These are phyloP conservation scores for Obelidium mucronatum DNA, from an alignment of 192 early-diverging fungal species.

Conservation along the genomic window DNA sequence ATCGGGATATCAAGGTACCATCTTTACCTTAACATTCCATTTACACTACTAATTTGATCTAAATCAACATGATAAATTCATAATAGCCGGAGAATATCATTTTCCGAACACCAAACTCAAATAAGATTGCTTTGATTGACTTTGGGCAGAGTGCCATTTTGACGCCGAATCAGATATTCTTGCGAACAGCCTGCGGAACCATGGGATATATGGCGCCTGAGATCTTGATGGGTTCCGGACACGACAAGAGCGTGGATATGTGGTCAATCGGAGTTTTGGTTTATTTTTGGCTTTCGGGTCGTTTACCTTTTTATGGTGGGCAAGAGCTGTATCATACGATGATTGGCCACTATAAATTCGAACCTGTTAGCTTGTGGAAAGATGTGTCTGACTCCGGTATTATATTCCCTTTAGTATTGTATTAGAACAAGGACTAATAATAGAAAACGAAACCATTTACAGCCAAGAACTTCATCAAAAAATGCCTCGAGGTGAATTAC, in stretches of 20 bases:
- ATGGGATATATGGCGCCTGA: constrained; percentile 48
- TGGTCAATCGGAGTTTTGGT: constrained; percentile 79
- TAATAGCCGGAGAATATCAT: constrained; percentile 48
- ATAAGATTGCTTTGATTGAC: constrained; percentile 63
- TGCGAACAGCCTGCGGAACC: constrained; percentile 69
- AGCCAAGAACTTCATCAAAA: constrained; percentile 37
- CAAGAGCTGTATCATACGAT: constrained; percentile 50
- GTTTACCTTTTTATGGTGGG: constrained; percentile 46
- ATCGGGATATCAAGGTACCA: constrained; percentile 53
- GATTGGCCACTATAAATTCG: constrained; percentile 50
- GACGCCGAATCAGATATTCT: constrained; percentile 45
- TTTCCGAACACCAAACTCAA: constrained; percentile 47
- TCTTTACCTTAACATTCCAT: background rate
- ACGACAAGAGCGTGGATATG: constrained; percentile 78
- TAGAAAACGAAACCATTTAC: no score
- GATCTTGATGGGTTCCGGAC: constrained; percentile 59
- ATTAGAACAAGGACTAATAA: no score
- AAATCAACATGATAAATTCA: no score
- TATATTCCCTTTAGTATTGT: no score
- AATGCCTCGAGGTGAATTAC: constrained; percentile 67
- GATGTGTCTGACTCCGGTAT: background rate
- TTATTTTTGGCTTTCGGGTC: constrained; percentile 57
- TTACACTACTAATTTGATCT: no score
- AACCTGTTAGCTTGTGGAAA: constrained; percentile 55
- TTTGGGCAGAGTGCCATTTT: constrained; percentile 75